Evolutionary conservation across 768 basidiomycete species (phyloP).

Genomic region (Mycena amicta): DNA sequence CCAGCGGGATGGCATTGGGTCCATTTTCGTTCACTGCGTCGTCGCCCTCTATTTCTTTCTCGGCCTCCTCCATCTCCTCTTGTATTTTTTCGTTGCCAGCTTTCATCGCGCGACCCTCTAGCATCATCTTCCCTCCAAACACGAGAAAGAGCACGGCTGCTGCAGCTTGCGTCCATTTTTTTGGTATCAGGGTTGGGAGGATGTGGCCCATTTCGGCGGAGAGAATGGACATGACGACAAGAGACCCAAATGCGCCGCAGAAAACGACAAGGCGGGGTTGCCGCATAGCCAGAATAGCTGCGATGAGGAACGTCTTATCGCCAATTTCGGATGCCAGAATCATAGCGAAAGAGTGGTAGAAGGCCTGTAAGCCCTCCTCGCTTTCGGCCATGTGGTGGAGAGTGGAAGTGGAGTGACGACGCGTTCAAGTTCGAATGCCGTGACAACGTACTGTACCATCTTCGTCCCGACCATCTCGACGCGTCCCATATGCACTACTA

Average conservation of each 20-base stretch:
- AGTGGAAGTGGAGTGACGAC: not conserved
- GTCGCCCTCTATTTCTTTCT: conserved; percentile 90
- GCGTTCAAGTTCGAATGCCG: too few relatives aligned
- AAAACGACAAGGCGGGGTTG: conserved; percentile 88
- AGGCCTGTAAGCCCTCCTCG: conserved; percentile 50
- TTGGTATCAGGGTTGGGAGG: conserved; percentile 80
- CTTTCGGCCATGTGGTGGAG: conserved; percentile 9
- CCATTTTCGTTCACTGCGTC: conserved; percentile 50
- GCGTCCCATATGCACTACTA: too few relatives aligned
- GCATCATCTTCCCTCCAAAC: conserved; percentile 88
- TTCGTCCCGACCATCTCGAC: too few relatives aligned
- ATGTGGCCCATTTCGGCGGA: conserved; percentile 93
- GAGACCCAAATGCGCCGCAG: conserved; percentile 82
- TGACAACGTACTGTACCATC: too few relatives aligned
- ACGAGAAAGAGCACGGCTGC: conserved; percentile 86
- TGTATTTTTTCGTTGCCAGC: conserved; percentile 77
- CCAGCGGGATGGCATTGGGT: conserved; percentile 58
- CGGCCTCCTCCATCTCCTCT: conserved; percentile 96
- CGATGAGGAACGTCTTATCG: conserved; percentile 94
- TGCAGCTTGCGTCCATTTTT: conserved; percentile 64
- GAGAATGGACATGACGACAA: conserved; percentile 91
- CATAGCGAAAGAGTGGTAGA: conserved; percentile 82
- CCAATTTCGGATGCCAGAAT: conserved; percentile 94
- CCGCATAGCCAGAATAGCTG: conserved; percentile 85
- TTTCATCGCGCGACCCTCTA: conserved; percentile 83